phyloP scores from a whole-genome alignment of 345 rosid species.

The Eucalyptus pauciflora region DNA sequence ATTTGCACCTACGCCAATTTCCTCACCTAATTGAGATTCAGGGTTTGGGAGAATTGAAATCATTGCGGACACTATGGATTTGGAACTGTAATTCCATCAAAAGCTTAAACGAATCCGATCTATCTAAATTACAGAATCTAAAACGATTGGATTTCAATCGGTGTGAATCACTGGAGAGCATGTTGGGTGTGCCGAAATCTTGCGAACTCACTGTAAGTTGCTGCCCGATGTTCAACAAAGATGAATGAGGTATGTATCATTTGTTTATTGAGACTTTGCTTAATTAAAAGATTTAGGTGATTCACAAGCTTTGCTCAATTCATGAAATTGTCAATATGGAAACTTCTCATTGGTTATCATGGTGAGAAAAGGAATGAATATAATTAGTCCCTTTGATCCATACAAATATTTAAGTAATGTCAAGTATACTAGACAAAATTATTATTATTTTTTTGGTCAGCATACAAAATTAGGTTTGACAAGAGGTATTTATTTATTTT shows the following conservation, averaged over 20 bases:
- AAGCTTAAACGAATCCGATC: neutral
- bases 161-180: neutral
- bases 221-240: neutral
- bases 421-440: no score
- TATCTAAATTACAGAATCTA: neutral
- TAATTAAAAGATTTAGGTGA: no score
- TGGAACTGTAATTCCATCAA: neutral
- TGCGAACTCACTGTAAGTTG: neutral
- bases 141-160: neutral
- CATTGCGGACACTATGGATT: neutral
- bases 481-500: no score
- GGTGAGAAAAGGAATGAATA: no score
- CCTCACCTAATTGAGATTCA: neutral
- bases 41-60: neutral
- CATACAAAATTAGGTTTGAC: no score
- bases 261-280: no score
- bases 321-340: no score
- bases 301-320: no score
- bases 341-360: no score
- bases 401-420: no score
- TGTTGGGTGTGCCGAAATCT: neutral
- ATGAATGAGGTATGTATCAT: neutral
- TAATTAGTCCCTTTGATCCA: no score
- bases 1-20: neutral
- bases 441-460: no score